Evolutionary conservation across 257 asterid genomes (phyloP).

Genomic region (Avicennia marina): DNA sequence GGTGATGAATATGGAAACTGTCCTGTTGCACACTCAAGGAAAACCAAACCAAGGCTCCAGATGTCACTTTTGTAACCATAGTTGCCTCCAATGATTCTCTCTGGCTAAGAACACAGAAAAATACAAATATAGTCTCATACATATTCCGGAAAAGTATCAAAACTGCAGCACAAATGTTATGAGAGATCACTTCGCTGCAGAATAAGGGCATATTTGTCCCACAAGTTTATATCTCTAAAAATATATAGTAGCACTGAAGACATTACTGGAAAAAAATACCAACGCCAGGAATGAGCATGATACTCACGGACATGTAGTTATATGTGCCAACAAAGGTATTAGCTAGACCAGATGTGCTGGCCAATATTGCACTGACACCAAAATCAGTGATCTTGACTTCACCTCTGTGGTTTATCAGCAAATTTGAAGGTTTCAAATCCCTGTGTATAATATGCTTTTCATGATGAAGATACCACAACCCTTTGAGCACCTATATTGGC

Average conservation of each 20-base stretch:
- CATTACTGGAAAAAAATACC: background rate
- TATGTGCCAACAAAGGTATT: conserved; percentile 96
- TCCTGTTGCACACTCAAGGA: conserved; percentile 88
- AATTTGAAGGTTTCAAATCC: conserved; percentile 93
- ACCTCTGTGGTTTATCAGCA: conserved; percentile 90
- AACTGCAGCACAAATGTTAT: background rate
- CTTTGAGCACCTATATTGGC: conserved; percentile 77
- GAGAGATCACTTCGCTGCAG: background rate
- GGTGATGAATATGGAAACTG: conserved; percentile 84
- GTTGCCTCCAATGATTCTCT: conserved; percentile 75
- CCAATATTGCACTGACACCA: conserved; percentile 91
- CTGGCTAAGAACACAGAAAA: conserved; percentile 55
- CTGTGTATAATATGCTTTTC: conserved; percentile 95
- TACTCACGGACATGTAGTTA: conserved; percentile 99
- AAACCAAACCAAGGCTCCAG: conserved; percentile 95
- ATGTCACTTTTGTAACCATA: conserved; percentile 87
- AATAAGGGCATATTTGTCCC: background rate
- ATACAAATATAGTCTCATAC: background rate
- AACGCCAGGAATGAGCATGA: background rate
- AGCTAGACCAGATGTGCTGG: conserved; percentile 82
- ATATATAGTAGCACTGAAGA: background rate
- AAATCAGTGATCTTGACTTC: conserved; percentile 98
- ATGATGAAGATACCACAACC: conserved; percentile 97
- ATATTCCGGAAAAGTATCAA: background rate
- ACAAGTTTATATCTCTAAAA: conserved; percentile 1